Percentiles rank a stretch among this genome's conserved stretches.
phyloP scores from a whole-genome alignment of 2,329 filamentous ascomycete genomes.

The Paramyrothecium roridum region DNA sequence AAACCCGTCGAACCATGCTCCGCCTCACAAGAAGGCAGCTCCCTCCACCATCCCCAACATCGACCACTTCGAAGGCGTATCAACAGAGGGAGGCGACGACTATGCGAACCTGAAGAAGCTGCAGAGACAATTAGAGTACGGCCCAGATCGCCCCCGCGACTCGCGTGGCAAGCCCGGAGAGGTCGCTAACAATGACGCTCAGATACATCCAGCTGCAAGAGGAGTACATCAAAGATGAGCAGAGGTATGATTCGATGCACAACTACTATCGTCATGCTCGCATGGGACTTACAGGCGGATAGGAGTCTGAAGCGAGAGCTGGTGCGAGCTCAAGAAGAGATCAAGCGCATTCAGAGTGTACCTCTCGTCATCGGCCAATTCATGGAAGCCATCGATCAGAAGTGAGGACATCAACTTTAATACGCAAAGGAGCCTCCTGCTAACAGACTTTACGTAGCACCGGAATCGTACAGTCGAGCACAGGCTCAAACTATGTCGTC shows the following conservation, averaged over 20 bases:
- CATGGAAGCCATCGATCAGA: constrained; percentile 99
- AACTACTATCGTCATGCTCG: constrained; percentile 6
- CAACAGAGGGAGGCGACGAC: constrained; percentile 81
- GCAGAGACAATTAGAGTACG: constrained; percentile 90
- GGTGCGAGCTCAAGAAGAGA: constrained; percentile 96
- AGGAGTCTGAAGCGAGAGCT: constrained; percentile 96
- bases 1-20: constrained; percentile 69
- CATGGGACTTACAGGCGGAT: constrained; percentile 6
- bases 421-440: constrained; percentile 3
- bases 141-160: neutral
- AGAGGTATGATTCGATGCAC: constrained; percentile 54
- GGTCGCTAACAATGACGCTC: constrained; percentile 20
- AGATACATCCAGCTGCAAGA: constrained; percentile 97
- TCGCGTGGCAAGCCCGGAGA: constrained; percentile 1
- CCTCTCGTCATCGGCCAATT: constrained; percentile 98
- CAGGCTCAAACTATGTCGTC: constrained; percentile 97
- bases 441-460: constrained; percentile 58
- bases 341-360: constrained; percentile 98
- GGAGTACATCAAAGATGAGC: constrained; percentile 99
- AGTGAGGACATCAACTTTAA: constrained; percentile 52
- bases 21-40: constrained; percentile 77
- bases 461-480: constrained; percentile 97
- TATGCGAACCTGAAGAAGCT: constrained; percentile 96
- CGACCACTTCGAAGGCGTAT: constrained; percentile 82
- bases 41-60: constrained; percentile 83